These are phyloP conservation scores for Stagonosporopsis cucurbitacearum DNA, from an alignment of 2,329 filamentous ascomycete species.

Conservation along the genomic window DNA sequence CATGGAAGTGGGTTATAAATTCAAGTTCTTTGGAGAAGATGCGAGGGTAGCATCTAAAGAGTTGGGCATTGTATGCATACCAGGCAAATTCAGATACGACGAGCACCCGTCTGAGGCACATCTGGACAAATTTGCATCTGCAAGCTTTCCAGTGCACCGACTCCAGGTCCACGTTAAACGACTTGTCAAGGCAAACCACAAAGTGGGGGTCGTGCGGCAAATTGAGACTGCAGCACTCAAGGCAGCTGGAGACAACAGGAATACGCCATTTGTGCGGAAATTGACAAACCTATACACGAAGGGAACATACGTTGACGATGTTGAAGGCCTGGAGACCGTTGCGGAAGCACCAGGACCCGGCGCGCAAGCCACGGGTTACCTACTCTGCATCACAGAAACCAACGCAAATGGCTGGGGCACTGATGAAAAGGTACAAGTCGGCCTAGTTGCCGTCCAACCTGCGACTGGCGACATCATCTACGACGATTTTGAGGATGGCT, in stretches of 20 bases:
- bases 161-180: constrained; percentile 93
- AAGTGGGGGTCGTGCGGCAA: constrained; percentile 94
- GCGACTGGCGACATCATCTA: constrained; percentile 96
- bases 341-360: constrained; percentile 60
- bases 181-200: constrained; percentile 88
- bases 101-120: constrained; percentile 87
- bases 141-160: constrained; percentile 91
- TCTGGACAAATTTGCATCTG: constrained; percentile 88
- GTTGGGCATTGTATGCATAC: constrained; percentile 93
- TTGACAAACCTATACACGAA: constrained; percentile 98
- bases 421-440: constrained; percentile 92
- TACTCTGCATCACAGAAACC: constrained; percentile 89
- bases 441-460: constrained; percentile 91
- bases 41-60: constrained; percentile 87
- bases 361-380: constrained; percentile 74
- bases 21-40: constrained; percentile 95
- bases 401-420: constrained; percentile 80
- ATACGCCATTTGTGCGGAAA: constrained; percentile 88
- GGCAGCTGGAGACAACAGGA: constrained; percentile 92
- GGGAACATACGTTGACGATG: constrained; percentile 94
- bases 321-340: constrained; percentile 72
- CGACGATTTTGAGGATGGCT: constrained; percentile 94
- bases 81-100: constrained; percentile 92
- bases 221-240: constrained; percentile 95
- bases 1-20: constrained; percentile 97